phyloP scores from a whole-genome alignment of 805 yeast species.

The Starmerella floris region DNA sequence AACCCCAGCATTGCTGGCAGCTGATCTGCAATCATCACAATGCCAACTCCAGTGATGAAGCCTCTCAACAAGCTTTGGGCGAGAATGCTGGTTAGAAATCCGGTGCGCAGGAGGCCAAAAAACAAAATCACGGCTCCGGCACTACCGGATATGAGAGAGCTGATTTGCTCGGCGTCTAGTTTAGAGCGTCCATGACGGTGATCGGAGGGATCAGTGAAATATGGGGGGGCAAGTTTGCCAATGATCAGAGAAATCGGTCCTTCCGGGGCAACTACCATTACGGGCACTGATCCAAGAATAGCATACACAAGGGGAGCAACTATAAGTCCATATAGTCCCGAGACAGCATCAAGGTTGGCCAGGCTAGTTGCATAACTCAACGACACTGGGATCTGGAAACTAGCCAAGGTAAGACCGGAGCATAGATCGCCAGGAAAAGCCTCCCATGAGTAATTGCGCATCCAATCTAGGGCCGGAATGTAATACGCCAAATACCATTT shows the following conservation, averaged over 20 bases:
- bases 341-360: constrained; percentile 69
- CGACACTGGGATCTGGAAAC: constrained; percentile 85
- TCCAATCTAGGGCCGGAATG: constrained; percentile 45
- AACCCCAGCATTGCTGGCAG: constrained; percentile 61
- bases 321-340: constrained; percentile 65
- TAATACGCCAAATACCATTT: constrained; percentile 35
- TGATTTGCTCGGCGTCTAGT: constrained; percentile 40
- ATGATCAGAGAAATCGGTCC: constrained; percentile 73
- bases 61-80: constrained; percentile 69
- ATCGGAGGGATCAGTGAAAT: constrained; percentile 33
- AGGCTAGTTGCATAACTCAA: constrained; percentile 69
- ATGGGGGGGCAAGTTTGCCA: constrained; percentile 62
- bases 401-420: constrained; percentile 79
- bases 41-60: constrained; percentile 72
- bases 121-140: constrained; percentile 62
- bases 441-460: constrained; percentile 31
- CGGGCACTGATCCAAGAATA: constrained; percentile 72
- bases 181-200: constrained; percentile 17
- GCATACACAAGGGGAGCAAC: constrained; percentile 69
- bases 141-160: constrained; percentile 55
- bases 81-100: constrained; percentile 68
- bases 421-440: constrained; percentile 47
- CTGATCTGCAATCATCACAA: constrained; percentile 70
- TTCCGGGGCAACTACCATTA: constrained; percentile 84
- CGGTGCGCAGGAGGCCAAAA: constrained; percentile 71